Evolutionary conservation across 2,329 filamentous ascomycete genomes (phyloP).

Genomic region (Colletotrichum euphorbiae): DNA sequence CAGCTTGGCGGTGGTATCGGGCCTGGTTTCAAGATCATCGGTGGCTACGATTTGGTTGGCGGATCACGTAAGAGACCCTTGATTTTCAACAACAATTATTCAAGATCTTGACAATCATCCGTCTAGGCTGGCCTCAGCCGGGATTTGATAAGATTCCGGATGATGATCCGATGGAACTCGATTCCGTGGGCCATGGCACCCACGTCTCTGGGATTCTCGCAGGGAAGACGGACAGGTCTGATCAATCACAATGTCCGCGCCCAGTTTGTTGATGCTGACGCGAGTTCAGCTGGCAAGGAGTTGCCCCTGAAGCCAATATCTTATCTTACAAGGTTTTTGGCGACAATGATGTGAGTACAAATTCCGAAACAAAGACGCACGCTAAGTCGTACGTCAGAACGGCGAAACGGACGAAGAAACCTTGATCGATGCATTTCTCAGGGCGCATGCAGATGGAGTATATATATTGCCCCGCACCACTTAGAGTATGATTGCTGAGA

Average conservation of each 20-base stretch:
- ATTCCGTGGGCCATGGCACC: conserved; percentile 51
- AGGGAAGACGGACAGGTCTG: conserved; percentile 31
- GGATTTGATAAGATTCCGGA: conserved; percentile 47
- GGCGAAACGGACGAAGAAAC: conserved; percentile 45
- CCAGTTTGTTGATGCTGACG: not conserved
- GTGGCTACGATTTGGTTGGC: conserved; percentile 39
- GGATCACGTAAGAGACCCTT: conserved; percentile 11
- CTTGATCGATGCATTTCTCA: conserved; percentile 47
- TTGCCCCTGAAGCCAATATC: conserved; percentile 47
- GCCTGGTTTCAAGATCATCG: conserved; percentile 35
- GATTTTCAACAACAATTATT: not conserved
- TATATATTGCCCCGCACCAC: not conserved
- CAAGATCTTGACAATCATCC: not conserved
- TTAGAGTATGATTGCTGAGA: not conserved
- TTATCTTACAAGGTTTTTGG: conserved; percentile 49
- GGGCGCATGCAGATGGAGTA: conserved; percentile 47
- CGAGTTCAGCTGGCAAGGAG: conserved; percentile 37
- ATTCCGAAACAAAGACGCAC: not conserved
- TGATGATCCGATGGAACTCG: conserved; percentile 47
- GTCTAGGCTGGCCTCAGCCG: conserved; percentile 18
- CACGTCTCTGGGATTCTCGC: conserved; percentile 49
- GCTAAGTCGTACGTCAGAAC: conserved; percentile 14
- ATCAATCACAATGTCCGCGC: no score
- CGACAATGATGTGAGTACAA: conserved; percentile 30
- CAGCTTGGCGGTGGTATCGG: conserved; percentile 39